Percentiles rank a stretch among this genome's conserved stretches.
These are phyloP conservation scores for Lanmaoa pseudosensibilis DNA, from an alignment of 768 basidiomycete genomes.

Conservation along the genomic window DNA sequence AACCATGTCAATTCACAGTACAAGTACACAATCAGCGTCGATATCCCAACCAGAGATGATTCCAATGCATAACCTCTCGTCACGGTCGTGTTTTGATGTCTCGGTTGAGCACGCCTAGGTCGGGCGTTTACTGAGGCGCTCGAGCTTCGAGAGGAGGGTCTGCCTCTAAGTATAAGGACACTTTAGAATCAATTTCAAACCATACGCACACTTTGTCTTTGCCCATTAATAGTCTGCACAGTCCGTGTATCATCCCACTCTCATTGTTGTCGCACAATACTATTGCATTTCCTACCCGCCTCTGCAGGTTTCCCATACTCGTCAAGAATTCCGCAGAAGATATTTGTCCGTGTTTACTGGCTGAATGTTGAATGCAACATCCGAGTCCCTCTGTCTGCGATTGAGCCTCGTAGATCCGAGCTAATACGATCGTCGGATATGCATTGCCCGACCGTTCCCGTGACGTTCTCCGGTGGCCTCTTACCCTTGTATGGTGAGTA, in stretches of 20 bases:
- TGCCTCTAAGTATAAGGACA: neutral
- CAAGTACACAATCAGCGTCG: constrained; percentile 4
- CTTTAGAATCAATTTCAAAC: no score
- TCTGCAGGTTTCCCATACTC: no score
- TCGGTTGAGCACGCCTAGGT: neutral
- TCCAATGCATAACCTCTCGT: neutral
- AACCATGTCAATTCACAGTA: neutral
- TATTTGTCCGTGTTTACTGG: neutral
- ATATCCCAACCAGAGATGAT: neutral
- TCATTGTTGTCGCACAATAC: neutral
- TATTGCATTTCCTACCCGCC: no score
- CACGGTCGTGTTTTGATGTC: neutral
- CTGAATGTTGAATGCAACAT: neutral
- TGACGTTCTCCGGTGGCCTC: neutral
- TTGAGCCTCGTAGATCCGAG: neutral
- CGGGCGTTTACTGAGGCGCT: neutral
- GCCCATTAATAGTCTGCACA: neutral
- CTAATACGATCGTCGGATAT: neutral
- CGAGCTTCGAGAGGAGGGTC: no score
- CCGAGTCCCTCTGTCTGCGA: neutral
- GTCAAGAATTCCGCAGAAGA: neutral
- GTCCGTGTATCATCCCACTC: neutral
- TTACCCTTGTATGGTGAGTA: neutral
- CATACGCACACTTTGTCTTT: no score
- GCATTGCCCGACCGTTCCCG: no score